These are phyloP conservation scores for Golubevia sp. DNA, from an alignment of 1,284 basidiomycete genomes.

Conservation along the genomic window DNA sequence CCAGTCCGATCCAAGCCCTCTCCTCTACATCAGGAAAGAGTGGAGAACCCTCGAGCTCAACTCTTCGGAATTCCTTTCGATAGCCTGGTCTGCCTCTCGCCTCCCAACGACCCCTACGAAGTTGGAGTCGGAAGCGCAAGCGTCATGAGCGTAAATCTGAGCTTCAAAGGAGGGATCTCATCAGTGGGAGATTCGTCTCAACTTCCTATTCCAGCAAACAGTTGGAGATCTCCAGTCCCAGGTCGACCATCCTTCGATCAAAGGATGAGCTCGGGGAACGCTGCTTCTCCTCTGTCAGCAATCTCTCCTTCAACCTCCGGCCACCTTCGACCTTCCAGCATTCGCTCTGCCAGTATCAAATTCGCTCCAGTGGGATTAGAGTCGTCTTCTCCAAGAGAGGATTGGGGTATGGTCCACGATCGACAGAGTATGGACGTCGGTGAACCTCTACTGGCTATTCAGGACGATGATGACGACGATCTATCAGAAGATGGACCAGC, in stretches of 20 bases:
- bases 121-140: constrained; percentile 36
- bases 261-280: too few relatives aligned
- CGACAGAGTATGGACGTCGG: too few relatives aligned
- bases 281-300: too few relatives aligned
- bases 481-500: constrained; percentile 15
- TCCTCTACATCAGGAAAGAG: constrained; percentile 17
- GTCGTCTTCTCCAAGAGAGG: too few relatives aligned
- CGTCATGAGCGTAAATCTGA: constrained; percentile 7
- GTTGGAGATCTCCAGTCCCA: too few relatives aligned
- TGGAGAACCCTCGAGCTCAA: constrained; percentile 60
- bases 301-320: too few relatives aligned
- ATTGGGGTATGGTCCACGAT: too few relatives aligned
- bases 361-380: constrained; percentile 14
- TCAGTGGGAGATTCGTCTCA: too few relatives aligned
- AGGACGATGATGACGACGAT: constrained; percentile 9
- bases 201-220: too few relatives aligned
- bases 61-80: constrained; percentile 77
- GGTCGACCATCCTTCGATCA: too few relatives aligned
- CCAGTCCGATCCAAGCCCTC: constrained; percentile 6
- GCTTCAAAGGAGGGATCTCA: too few relatives aligned
- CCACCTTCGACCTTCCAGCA: constrained; percentile 18
- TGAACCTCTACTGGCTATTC: too few relatives aligned
- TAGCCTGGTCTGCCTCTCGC: constrained; percentile 76
- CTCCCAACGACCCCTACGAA: constrained; percentile 74
- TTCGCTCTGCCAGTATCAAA: constrained; percentile 29